Conservation (phyloP, 768 basidiomycete genomes). For the Lepiota subincarnata region DNA sequence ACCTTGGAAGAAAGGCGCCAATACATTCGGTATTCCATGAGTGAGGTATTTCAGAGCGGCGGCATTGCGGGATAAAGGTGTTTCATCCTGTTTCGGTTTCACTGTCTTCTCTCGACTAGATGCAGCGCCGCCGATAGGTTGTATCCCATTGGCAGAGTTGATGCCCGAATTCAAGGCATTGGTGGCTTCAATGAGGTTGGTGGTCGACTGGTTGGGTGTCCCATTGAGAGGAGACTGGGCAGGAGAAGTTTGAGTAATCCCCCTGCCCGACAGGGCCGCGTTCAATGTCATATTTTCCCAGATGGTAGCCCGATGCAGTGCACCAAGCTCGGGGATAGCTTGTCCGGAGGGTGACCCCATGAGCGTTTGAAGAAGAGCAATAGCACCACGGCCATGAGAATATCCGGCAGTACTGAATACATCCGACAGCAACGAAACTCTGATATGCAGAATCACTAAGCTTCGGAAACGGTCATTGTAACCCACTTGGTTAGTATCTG, state of each 20-base stretch:
- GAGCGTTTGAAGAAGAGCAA: slow-evolving; percentile 69
- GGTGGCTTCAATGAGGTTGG: slow-evolving; percentile 35
- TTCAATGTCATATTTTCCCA: slow-evolving; percentile 87
- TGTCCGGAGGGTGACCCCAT: slow-evolving; percentile 59
- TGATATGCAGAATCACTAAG: slow-evolving; percentile 72
- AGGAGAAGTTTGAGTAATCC: slow-evolving; percentile 46
- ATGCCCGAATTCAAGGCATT: slow-evolving; percentile 3
- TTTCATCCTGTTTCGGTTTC: slow-evolving; percentile 29
- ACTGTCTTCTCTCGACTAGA: slow-evolving; percentile 11
- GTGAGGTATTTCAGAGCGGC: slow-evolving; percentile 77
- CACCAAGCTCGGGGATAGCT: slow-evolving; percentile 69
- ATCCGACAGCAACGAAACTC: slow-evolving; percentile 80
- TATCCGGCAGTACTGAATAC: slow-evolving; percentile 82
- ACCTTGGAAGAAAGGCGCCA: slow-evolving; percentile 89
- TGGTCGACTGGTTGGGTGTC: slow-evolving; percentile 39
- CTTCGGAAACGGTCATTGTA: slow-evolving; percentile 66
- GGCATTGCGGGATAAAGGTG: slow-evolving; percentile 59
- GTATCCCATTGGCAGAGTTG: slow-evolving; percentile 28
- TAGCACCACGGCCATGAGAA: slow-evolving; percentile 73
- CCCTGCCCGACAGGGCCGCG: slow-evolving; percentile 47
- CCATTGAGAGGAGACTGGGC: slow-evolving; percentile 43
- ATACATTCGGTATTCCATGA: slow-evolving; percentile 66
- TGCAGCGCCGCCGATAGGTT: slow-evolving; percentile 5
- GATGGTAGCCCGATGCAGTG: slow-evolving; percentile 74
- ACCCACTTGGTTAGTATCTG: slow-evolving; percentile 42